phyloP scores from a whole-genome alignment of 1,139 yeast species.

The Yamadazyma atmosphaerica region DNA sequence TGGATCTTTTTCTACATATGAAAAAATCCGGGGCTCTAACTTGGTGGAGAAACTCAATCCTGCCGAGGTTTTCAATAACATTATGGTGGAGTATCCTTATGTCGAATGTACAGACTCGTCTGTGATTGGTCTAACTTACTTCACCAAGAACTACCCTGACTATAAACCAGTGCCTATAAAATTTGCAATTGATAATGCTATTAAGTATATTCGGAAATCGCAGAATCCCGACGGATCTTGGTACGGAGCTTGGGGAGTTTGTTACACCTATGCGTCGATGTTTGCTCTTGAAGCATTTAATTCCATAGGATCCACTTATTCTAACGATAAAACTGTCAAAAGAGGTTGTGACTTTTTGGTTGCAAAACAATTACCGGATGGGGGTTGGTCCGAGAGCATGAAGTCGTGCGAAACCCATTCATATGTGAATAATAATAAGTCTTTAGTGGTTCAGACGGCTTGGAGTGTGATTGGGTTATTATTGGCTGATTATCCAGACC shows the following conservation, averaged over 20 bases:
- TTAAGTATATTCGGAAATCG: conserved; percentile 62
- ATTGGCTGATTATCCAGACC: conserved; percentile 78
- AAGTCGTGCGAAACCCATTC: conserved; percentile 79
- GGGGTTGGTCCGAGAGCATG: conserved; percentile 97
- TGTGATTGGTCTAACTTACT: conserved; percentile 83
- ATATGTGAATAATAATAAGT: conserved; percentile 59
- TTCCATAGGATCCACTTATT: conserved; percentile 65
- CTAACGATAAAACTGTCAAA: conserved; percentile 59
- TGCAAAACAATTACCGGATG: conserved; percentile 75
- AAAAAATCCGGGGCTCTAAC: conserved; percentile 81
- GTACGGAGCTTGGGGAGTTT: conserved; percentile 99
- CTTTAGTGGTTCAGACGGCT: conserved; percentile 86
- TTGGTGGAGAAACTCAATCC: conserved; percentile 79
- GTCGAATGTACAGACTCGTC: conserved; percentile 98
- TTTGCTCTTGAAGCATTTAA: conserved; percentile 92
- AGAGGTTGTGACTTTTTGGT: conserved; percentile 86
- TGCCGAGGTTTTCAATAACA: conserved; percentile 96
- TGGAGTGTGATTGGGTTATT: conserved; percentile 89
- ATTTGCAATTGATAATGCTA: conserved; percentile 69
- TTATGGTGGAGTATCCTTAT: conserved; percentile 98
- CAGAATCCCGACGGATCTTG: conserved; percentile 89
- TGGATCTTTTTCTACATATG: conserved; percentile 95
- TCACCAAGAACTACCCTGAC: conserved; percentile 59
- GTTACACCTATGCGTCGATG: conserved; percentile 96
- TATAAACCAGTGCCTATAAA: conserved; percentile 69